These are phyloP conservation scores for Moricandia arvensis DNA, from an alignment of 345 rosid species.

Conservation along the genomic window DNA sequence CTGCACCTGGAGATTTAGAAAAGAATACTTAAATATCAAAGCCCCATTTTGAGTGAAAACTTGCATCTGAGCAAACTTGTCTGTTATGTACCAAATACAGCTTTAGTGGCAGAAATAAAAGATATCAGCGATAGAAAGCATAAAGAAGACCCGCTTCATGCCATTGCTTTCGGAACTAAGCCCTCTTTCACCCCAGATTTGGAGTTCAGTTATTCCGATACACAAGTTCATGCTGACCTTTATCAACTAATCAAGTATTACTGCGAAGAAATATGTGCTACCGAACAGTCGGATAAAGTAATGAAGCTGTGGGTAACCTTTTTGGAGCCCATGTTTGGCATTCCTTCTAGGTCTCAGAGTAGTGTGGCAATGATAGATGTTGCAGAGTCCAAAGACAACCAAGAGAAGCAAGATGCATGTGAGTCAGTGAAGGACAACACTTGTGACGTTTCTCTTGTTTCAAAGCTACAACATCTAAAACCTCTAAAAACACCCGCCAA, in stretches of 20 bases:
- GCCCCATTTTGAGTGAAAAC: background rate
- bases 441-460: constrained; percentile 38
- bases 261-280: constrained; percentile 84
- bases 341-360: constrained; percentile 74
- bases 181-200: constrained; percentile 62
- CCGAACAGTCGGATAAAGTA: constrained; percentile 85
- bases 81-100: constrained; percentile 44
- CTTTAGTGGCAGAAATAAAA: constrained; percentile 85
- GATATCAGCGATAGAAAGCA: constrained; percentile 84
- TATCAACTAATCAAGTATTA: constrained; percentile 93
- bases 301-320: constrained; percentile 90
- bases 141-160: constrained; percentile 77
- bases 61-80: background rate
- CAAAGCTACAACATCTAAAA: constrained; percentile 47
- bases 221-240: constrained; percentile 77
- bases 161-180: constrained; percentile 76
- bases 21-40: background rate
- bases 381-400: constrained; percentile 47
- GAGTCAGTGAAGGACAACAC: constrained; percentile 63
- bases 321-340: constrained; percentile 85
- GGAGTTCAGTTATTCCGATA: constrained; percentile 72
- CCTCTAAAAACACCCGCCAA: constrained; percentile 56
- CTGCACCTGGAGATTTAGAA: background rate
- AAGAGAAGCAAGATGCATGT: constrained; percentile 44
- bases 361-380: constrained; percentile 67